These are phyloP conservation scores for Dioscorea dumetorum DNA, from an alignment of 106 monocot genomes.

Conservation along the genomic window DNA sequence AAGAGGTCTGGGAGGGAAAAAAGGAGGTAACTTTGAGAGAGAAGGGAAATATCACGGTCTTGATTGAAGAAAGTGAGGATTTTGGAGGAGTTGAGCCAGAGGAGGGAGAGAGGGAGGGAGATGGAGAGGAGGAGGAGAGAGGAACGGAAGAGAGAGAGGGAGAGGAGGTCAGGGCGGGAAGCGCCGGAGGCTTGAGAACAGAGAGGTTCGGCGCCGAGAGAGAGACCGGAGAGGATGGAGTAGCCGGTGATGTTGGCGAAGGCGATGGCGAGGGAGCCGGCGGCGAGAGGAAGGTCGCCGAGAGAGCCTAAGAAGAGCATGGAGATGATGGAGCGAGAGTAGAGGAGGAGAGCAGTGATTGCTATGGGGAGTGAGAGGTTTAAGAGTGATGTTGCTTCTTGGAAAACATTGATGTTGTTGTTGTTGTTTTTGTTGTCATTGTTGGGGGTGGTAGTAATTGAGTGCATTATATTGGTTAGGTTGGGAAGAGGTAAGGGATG, in stretches of 20 bases:
- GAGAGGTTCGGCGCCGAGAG: constrained; percentile 6
- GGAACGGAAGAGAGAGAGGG: constrained; percentile 2
- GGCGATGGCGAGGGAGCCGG: constrained; percentile 6
- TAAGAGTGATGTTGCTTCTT: constrained; percentile 3
- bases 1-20: constrained; percentile 2
- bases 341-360: constrained; percentile 8
- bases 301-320: constrained; percentile 11
- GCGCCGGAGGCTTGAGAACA: constrained; percentile 9
- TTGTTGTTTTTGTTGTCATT: too few relatives aligned
- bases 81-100: constrained; percentile 4
- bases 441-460: too few relatives aligned
- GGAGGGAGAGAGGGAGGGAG: constrained; percentile 3
- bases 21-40: constrained; percentile 1
- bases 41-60: constrained; percentile 2
- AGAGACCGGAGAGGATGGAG: constrained; percentile 8
- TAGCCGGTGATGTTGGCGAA: constrained; percentile 9
- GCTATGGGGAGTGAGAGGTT: constrained; percentile 6
- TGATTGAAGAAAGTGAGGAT: constrained; percentile 9
- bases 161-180: constrained; percentile 2
- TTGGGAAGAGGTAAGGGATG: too few relatives aligned
- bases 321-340: constrained; percentile 10
- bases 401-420: too few relatives aligned
- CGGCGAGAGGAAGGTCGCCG: constrained; percentile 9
- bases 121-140: constrained; percentile 2
- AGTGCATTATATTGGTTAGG: too few relatives aligned